These are phyloP conservation scores for Pestalotiopsis sp. DNA, from an alignment of 2,329 filamentous ascomycete genomes.

Conservation along the genomic window DNA sequence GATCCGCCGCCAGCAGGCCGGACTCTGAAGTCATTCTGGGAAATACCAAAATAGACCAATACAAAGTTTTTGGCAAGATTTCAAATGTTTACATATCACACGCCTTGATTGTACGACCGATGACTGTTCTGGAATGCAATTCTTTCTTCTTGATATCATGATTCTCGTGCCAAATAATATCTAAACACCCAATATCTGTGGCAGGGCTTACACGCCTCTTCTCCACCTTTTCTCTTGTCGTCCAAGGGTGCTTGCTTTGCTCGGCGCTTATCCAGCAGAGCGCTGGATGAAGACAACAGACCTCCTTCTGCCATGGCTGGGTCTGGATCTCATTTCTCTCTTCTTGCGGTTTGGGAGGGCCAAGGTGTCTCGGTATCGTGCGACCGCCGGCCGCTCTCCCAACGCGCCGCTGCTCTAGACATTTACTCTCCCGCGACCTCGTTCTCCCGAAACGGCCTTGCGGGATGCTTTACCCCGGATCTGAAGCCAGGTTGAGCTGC, in stretches of 20 bases:
- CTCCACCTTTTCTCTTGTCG: not conserved
- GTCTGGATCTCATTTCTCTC: too few relatives aligned
- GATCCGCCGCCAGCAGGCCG: not conserved
- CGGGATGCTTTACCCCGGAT: too few relatives aligned
- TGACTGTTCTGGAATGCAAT: not conserved
- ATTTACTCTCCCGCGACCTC: too few relatives aligned
- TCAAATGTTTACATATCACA: not conserved
- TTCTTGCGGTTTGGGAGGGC: too few relatives aligned
- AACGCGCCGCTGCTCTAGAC: too few relatives aligned
- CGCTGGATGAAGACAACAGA: too few relatives aligned
- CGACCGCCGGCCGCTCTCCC: too few relatives aligned
- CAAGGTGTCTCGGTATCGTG: too few relatives aligned
- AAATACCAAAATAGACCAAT: not conserved
- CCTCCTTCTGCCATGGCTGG: too few relatives aligned
- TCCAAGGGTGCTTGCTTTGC: not conserved
- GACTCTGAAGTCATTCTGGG: not conserved
- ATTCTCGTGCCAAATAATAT: not conserved
- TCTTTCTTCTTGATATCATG: not conserved
- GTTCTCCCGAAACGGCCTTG: too few relatives aligned
- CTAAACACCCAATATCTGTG: not conserved
- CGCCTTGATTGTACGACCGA: not conserved
- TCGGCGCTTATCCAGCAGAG: not conserved
- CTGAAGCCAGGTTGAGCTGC: too few relatives aligned
- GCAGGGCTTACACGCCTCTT: not conserved
- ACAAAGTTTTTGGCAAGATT: not conserved